Percentiles rank a stretch among this genome's conserved stretches.
Conservation (phyloP, 305 asterid genomes). For the Fraxinus floribunda region DNA sequence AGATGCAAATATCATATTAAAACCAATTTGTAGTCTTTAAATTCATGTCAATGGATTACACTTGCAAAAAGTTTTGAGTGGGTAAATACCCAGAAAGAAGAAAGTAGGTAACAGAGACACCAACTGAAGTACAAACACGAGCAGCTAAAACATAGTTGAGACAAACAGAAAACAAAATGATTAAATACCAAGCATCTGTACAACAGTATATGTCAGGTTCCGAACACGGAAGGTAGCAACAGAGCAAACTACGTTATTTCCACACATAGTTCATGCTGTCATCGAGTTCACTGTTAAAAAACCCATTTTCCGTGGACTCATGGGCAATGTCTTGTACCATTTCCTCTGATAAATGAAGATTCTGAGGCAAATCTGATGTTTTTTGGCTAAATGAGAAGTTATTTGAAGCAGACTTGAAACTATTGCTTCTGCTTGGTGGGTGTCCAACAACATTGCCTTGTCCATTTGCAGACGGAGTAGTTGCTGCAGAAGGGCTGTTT, state of each 20-base stretch:
- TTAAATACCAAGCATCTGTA: slow-evolving; percentile 35
- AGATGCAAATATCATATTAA: not conserved
- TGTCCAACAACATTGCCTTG: slow-evolving; percentile 31
- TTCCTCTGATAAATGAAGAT: slow-evolving; percentile 62
- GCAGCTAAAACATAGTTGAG: slow-evolving; percentile 27
- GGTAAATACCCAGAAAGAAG: slow-evolving; percentile 20
- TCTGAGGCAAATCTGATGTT: slow-evolving; percentile 48
- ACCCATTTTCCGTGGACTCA: slow-evolving; percentile 72
- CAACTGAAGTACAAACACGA: slow-evolving; percentile 32
- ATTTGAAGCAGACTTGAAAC: slow-evolving; percentile 49
- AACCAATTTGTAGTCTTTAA: slow-evolving; percentile 9
- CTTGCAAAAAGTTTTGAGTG: slow-evolving; percentile 29
- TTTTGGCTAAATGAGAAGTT: slow-evolving; percentile 42
- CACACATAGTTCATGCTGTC: slow-evolving; percentile 68
- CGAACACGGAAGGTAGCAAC: slow-evolving; percentile 12
- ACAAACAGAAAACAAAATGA: not conserved
- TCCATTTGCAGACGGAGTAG: slow-evolving; percentile 29
- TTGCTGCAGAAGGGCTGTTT: slow-evolving; percentile 30
- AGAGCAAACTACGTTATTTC: slow-evolving; percentile 40
- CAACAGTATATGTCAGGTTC: slow-evolving; percentile 33
- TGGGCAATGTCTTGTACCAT: slow-evolving; percentile 54
- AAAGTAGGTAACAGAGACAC: slow-evolving; percentile 6
- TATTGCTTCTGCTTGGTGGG: slow-evolving; percentile 58
- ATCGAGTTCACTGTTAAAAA: slow-evolving; percentile 65
- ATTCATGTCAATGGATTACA: slow-evolving; percentile 40